Conservation (phyloP, 164 flowering plant genomes). For the Platanus orientalis region DNA sequence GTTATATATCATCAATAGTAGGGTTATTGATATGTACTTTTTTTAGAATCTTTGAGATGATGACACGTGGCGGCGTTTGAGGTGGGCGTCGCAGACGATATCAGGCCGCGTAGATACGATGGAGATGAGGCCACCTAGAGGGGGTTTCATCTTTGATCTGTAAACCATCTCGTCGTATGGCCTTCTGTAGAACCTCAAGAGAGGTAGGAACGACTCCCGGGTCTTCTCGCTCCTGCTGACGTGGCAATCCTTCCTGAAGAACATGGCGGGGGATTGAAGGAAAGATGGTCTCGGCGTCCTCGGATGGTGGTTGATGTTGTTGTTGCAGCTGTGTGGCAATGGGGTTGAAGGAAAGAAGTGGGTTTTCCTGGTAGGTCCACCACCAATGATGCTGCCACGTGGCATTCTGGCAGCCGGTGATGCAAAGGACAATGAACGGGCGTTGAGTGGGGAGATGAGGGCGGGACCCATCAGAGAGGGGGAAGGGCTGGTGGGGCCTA, state of each 20-base stretch:
- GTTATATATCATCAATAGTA: neutral
- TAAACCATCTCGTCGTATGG: slow-evolving; percentile 95
- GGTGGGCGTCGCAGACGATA: too few relatives aligned
- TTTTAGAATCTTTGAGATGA: slow-evolving; percentile 71
- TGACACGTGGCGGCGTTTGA: slow-evolving; percentile 70
- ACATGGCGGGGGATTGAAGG: slow-evolving; percentile 80
- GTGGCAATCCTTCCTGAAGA: slow-evolving; percentile 52
- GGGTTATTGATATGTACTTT: slow-evolving; percentile 8
- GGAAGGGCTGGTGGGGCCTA: slow-evolving; percentile 47
- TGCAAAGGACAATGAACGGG: slow-evolving; percentile 90
- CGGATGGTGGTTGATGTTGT: slow-evolving; percentile 25
- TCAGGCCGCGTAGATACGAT: slow-evolving; percentile 66
- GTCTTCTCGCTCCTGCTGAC: slow-evolving; percentile 43
- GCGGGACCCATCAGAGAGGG: slow-evolving; percentile 53
- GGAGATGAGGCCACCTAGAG: slow-evolving; percentile 91
- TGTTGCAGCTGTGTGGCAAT: slow-evolving; percentile 31
- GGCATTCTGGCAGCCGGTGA: slow-evolving; percentile 72
- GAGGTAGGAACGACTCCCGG: slow-evolving; percentile 66
- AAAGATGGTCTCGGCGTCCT: slow-evolving; percentile 82
- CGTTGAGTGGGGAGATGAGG: slow-evolving; percentile 80
- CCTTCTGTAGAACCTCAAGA: slow-evolving; percentile 64
- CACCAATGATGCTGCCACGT: slow-evolving; percentile 33
- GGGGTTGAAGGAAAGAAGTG: slow-evolving; percentile 66
- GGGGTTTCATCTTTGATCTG: slow-evolving; percentile 95
- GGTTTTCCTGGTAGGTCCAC: slow-evolving; percentile 19